These are phyloP conservation scores for Prinsepia uniflora DNA, from an alignment of 306 rosid genomes.

Conservation along the genomic window DNA sequence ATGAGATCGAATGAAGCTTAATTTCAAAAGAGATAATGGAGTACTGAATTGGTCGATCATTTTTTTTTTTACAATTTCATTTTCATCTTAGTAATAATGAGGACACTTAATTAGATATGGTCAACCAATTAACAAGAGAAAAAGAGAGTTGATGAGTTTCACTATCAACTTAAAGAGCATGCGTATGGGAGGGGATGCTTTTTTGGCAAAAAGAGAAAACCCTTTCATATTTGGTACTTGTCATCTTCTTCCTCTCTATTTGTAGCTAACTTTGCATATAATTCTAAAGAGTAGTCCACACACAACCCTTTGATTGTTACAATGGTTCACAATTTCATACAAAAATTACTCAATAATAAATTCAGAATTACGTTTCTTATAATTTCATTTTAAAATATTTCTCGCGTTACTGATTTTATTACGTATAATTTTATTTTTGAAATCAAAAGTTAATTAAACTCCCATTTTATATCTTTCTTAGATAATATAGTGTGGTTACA, in stretches of 20 bases:
- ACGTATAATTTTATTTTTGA: no score
- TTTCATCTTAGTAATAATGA: slow-evolving; percentile 45
- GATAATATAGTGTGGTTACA: slow-evolving; percentile 11
- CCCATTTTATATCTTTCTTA: not conserved
- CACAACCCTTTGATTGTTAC: not conserved
- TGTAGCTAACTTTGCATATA: not conserved
- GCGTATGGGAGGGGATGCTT: slow-evolving; percentile 5
- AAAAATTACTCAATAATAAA: no score
- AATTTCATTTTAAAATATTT: no score
- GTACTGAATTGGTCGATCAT: not conserved
- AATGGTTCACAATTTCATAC: not conserved
- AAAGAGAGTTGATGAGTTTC: slow-evolving; percentile 11
- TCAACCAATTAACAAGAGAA: slow-evolving; percentile 25
- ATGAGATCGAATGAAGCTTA: slow-evolving; percentile 6
- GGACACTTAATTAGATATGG: slow-evolving; percentile 43
- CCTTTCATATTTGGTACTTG: not conserved
- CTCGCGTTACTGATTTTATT: no score
- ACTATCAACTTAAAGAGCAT: slow-evolving; percentile 11
- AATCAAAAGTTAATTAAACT: no score
- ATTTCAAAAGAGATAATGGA: slow-evolving; percentile 13
- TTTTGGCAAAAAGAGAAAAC: slow-evolving; percentile 5
- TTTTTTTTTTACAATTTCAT: not conserved
- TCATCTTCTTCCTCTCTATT: not conserved
- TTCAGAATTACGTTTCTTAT: no score
- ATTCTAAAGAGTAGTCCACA: not conserved